phyloP scores from a whole-genome alignment of 495 filamentous ascomycete species.

The Annulohypoxylon maeteangense region DNA sequence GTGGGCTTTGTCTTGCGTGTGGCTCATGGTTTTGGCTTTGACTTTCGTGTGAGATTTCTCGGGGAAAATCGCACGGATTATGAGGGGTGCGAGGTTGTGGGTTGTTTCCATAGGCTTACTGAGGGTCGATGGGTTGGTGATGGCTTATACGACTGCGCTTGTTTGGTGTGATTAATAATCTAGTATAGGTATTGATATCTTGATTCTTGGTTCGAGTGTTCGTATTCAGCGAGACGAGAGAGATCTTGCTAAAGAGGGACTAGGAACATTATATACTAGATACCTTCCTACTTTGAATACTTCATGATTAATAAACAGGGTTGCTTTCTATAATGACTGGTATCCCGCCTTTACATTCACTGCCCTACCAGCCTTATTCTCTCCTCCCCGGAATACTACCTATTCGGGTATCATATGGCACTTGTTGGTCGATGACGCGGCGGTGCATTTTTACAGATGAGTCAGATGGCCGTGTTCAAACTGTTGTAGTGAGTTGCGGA shows the following conservation, averaged over 20 bases:
- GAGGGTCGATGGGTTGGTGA: neutral
- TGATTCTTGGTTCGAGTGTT: neutral
- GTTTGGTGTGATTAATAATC: neutral
- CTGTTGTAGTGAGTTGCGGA: neutral
- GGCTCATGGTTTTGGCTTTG: conserved; percentile 24
- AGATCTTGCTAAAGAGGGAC: neutral
- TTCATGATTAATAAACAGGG: too few relatives aligned
- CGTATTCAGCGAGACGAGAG: neutral
- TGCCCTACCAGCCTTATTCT: neutral
- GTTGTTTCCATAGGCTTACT: neutral
- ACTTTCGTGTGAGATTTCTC: neutral
- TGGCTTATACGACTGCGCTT: neutral
- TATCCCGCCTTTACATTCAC: neutral
- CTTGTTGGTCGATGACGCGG: too few relatives aligned
- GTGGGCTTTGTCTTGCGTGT: conserved; percentile 39
- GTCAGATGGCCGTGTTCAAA: conserved; percentile 1
- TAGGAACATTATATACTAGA: neutral
- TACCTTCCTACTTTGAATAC: too few relatives aligned
- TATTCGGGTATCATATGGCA: neutral
- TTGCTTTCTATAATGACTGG: neutral
- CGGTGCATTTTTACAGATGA: neutral
- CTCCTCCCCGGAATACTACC: conserved; percentile 7
- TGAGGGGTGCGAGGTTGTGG: neutral
- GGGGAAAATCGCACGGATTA: neutral
- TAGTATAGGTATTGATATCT: neutral